Evolutionary conservation across 2,329 filamentous ascomycete genomes (phyloP).

Genomic region (Thelonectria rubi): DNA sequence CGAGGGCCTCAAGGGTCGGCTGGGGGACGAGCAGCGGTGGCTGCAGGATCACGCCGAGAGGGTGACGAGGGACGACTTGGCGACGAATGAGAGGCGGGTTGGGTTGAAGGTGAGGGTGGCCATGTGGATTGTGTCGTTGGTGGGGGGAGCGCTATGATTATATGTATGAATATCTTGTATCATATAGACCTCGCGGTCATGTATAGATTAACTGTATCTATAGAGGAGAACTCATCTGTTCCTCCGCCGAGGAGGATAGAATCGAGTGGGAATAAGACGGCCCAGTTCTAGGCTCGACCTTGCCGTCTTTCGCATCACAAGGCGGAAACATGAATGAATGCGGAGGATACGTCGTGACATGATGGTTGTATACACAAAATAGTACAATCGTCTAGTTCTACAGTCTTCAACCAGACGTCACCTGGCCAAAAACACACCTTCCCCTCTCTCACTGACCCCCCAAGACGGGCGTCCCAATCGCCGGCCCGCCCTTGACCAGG

Average conservation of each 20-base stretch:
- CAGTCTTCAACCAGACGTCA: slow-evolving; percentile 18
- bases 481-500: slow-evolving; percentile 45
- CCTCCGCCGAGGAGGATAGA: background rate
- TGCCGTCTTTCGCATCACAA: too few species aligned
- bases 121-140: slow-evolving; percentile 90
- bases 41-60: slow-evolving; percentile 76
- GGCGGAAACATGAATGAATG: background rate
- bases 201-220: slow-evolving; percentile 35
- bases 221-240: background rate
- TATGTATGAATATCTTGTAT: slow-evolving; percentile 13
- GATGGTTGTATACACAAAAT: slow-evolving; percentile 44
- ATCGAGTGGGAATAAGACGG: slow-evolving; percentile 22
- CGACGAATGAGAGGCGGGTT: slow-evolving; percentile 82
- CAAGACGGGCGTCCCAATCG: slow-evolving; percentile 52
- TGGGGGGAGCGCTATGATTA: slow-evolving; percentile 83
- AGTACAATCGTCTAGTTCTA: slow-evolving; percentile 42
- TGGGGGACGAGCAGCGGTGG: slow-evolving; percentile 84
- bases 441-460: slow-evolving; percentile 27
- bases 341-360: slow-evolving; percentile 9
- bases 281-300: background rate
- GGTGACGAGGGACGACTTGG: slow-evolving; percentile 81
- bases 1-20: slow-evolving; percentile 71
- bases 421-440: background rate
- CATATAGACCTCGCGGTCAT: slow-evolving; percentile 9
- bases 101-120: slow-evolving; percentile 84